A percentile compares a stretch with the other conserved stretches of the same genome.
Evolutionary conservation across 177 flowering plant species (phyloP).

Genomic region (Tripterygium wilfordii): DNA sequence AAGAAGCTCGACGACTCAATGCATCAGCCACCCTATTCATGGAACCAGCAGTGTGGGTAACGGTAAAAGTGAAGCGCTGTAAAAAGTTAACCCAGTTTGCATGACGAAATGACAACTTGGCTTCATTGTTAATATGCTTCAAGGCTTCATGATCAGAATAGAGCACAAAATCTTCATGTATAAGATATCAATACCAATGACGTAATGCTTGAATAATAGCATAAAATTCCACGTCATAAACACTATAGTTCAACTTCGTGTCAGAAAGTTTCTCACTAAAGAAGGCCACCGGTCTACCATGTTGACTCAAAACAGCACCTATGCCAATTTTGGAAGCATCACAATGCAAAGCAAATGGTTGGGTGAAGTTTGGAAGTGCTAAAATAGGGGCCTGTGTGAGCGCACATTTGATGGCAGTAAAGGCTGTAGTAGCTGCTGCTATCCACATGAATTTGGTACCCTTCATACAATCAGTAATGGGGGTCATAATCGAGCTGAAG

Average conservation of each 20-base stretch:
- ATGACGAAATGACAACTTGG: no score
- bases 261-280: background rate
- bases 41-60: no score
- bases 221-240: background rate
- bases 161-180: background rate
- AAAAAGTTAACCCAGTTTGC: no score
- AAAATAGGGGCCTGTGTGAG: background rate
- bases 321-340: background rate
- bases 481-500: conserved; percentile 1
- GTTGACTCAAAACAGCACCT: background rate
- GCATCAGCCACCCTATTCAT: no score
- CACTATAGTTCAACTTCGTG: background rate
- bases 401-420: background rate
- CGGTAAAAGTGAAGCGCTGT: no score
- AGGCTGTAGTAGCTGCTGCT: background rate
- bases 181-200: background rate
- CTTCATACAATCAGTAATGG: no score
- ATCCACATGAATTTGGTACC: background rate
- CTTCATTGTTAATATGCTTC: no score
- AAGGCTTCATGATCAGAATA: background rate
- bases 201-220: background rate
- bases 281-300: background rate
- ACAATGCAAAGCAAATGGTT: background rate
- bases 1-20: no score
- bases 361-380: background rate